Percentiles rank a stretch among this genome's conserved stretches.
phyloP scores from a whole-genome alignment of 2,329 filamentous ascomycete genomes.

The Scleromitrula shiraiana region DNA sequence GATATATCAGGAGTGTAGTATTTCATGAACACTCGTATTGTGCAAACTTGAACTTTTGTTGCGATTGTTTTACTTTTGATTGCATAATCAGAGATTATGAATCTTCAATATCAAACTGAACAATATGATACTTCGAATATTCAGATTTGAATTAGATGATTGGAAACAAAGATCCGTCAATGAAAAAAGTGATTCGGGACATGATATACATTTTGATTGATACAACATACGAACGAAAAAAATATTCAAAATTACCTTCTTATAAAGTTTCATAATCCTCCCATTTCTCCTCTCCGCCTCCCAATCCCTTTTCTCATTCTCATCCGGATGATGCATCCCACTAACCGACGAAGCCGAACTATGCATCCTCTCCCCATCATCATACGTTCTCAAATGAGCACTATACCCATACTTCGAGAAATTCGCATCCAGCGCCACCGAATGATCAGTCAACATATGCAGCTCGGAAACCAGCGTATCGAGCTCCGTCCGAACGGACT shows the following conservation, averaged over 20 bases:
- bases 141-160: too few relatives aligned
- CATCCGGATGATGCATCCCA: constrained; percentile 19
- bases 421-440: constrained; percentile 49
- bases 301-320: constrained; percentile 33
- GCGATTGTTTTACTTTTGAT: too few relatives aligned
- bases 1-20: too few relatives aligned
- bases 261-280: constrained; percentile 46
- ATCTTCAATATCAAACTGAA: too few relatives aligned
- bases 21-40: too few relatives aligned
- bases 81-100: too few relatives aligned
- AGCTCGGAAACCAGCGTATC: constrained; percentile 45
- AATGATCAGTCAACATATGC: constrained; percentile 44
- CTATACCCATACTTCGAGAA: constrained; percentile 57
- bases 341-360: constrained; percentile 16
- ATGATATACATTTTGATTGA: neutral
- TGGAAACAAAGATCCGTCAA: too few relatives aligned
- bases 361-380: constrained; percentile 24
- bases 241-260: constrained; percentile 29
- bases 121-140: too few relatives aligned
- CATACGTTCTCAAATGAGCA: constrained; percentile 46
- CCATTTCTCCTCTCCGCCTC: constrained; percentile 30
- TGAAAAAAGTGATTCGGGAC: neutral
- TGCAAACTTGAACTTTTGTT: too few relatives aligned
- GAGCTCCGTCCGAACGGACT: constrained; percentile 45
- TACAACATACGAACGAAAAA: neutral